Conservation (phyloP, 495 filamentous ascomycete genomes). For the Talaromyces stipitatus region DNA sequence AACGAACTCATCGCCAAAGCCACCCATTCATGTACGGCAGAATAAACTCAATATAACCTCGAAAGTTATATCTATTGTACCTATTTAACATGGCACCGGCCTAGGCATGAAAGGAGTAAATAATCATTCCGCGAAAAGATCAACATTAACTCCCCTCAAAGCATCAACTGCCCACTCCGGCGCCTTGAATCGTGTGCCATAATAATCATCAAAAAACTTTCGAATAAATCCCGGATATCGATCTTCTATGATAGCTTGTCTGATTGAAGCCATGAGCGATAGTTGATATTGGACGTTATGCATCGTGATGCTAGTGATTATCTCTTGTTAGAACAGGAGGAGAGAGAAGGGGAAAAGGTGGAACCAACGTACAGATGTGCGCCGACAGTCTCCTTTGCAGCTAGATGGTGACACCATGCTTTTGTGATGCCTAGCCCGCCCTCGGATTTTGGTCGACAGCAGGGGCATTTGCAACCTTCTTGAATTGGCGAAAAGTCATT, state of each 20-base stretch:
- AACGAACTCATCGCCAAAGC: no score
- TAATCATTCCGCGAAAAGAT: conserved; percentile 47
- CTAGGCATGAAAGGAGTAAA: no score
- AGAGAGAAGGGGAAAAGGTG: not conserved
- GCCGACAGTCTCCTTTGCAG: conserved; percentile 89
- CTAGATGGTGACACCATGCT: conserved; percentile 85
- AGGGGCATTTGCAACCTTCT: conserved; percentile 67
- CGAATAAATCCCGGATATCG: conserved; percentile 70
- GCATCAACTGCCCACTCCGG: conserved; percentile 83
- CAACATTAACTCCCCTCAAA: conserved; percentile 74
- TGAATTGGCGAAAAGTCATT: conserved; percentile 79
- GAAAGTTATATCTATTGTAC: no score
- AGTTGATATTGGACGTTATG: conserved; percentile 94
- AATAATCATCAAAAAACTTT: conserved; percentile 66
- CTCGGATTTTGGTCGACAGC: conserved; percentile 59
- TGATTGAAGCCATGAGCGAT: conserved; percentile 64
- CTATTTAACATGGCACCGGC: no score
- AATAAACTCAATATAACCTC: no score
- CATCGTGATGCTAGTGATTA: conserved; percentile 58
- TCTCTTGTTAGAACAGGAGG: conserved; percentile 8
- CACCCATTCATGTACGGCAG: no score
- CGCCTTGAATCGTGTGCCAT: conserved; percentile 61
- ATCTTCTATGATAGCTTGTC: conserved; percentile 77
- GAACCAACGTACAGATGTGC: conserved; percentile 62
- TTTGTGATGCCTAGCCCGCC: conserved; percentile 79